phyloP scores from a whole-genome alignment of 164 flowering plant genomes.

The Paratinospora sagittata region DNA sequence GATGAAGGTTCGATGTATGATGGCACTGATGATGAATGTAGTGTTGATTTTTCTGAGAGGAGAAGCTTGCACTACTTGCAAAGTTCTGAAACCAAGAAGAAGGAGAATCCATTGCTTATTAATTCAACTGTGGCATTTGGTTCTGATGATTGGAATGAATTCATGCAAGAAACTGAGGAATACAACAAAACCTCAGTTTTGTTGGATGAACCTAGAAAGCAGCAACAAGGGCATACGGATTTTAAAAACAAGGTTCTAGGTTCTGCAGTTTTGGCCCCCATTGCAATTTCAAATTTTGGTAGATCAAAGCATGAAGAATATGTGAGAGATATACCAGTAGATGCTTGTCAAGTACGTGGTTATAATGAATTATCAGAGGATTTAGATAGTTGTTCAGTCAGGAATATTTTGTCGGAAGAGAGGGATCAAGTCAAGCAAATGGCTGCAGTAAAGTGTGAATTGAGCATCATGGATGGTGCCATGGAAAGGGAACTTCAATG shows the following conservation, averaged over 20 bases:
- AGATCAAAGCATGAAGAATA: conserved; percentile 21
- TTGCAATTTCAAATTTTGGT: conserved; percentile 7
- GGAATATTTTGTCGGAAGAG: conserved; percentile 19
- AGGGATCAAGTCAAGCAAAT: conserved; percentile 17
- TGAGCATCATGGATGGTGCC: conserved; percentile 14
- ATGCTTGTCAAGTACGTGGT: conserved; percentile 19
- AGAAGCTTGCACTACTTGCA: conserved; percentile 13
- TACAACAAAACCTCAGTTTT: conserved; percentile 9
- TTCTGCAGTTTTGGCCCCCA: conserved; percentile 2
- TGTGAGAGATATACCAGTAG: conserved; percentile 14
- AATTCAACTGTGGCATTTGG: conserved; percentile 72
- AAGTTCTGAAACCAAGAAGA: conserved; percentile 18
- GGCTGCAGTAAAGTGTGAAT: conserved; percentile 12
- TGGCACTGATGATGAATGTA: conserved; percentile 50
- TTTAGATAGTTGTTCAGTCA: conserved; percentile 19
- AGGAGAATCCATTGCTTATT: conserved; percentile 52
- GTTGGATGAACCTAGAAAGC: conserved; percentile 17
- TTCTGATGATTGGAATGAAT: conserved; percentile 80
- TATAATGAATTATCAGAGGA: conserved; percentile 12
- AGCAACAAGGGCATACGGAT: conserved; percentile 15
- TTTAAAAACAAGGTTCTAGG: conserved; percentile 9
- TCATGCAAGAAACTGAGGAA: conserved; percentile 38
- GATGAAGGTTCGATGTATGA: conserved; percentile 61
- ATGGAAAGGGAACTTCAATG: conserved; percentile 15
- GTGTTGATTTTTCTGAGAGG: conserved; percentile 13